phyloP scores from a whole-genome alignment of 2,329 filamentous ascomycete genomes.

The Cercospora sesami region DNA sequence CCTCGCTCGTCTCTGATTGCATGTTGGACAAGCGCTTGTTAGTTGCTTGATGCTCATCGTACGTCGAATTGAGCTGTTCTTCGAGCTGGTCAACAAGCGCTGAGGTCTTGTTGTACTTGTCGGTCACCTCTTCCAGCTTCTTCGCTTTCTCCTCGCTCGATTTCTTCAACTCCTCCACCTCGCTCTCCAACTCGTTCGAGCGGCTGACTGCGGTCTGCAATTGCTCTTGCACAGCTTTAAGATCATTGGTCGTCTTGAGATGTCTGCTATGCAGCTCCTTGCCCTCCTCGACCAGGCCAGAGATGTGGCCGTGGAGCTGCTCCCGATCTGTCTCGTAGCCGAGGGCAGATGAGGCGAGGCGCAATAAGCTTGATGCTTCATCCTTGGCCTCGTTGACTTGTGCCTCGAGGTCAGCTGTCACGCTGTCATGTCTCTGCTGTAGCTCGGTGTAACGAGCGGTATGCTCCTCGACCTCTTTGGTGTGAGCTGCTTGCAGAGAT shows the following conservation, averaged over 20 bases:
- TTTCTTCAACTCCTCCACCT: constrained; percentile 48
- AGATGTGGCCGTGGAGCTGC: constrained; percentile 46
- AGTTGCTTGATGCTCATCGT: constrained; percentile 83
- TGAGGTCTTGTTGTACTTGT: constrained; percentile 84
- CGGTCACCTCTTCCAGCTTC: constrained; percentile 58
- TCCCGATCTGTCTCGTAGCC: constrained; percentile 59
- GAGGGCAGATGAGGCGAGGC: constrained; percentile 63
- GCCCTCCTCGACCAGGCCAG: constrained; percentile 47
- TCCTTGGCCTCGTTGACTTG: constrained; percentile 60
- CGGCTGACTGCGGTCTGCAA: constrained; percentile 44
- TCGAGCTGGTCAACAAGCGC: constrained; percentile 93
- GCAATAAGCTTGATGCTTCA: constrained; percentile 60
- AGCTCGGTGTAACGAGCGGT: constrained; percentile 41
- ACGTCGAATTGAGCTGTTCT: constrained; percentile 92
- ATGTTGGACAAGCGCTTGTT: constrained; percentile 80
- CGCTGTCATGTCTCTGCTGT: constrained; percentile 38
- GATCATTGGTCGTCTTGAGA: constrained; percentile 46
- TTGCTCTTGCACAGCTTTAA: constrained; percentile 46
- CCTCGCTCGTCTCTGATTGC: constrained; percentile 49
- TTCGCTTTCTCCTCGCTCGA: constrained; percentile 57
- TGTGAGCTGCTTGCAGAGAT: constrained; percentile 56
- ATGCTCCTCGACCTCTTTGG: constrained; percentile 54
- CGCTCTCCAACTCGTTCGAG: constrained; percentile 44
- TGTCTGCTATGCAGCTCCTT: constrained; percentile 46
- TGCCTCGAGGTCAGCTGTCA: constrained; percentile 55